phyloP scores from a whole-genome alignment of 2,329 filamentous ascomycete species.

The Raffaelea arxii region DNA sequence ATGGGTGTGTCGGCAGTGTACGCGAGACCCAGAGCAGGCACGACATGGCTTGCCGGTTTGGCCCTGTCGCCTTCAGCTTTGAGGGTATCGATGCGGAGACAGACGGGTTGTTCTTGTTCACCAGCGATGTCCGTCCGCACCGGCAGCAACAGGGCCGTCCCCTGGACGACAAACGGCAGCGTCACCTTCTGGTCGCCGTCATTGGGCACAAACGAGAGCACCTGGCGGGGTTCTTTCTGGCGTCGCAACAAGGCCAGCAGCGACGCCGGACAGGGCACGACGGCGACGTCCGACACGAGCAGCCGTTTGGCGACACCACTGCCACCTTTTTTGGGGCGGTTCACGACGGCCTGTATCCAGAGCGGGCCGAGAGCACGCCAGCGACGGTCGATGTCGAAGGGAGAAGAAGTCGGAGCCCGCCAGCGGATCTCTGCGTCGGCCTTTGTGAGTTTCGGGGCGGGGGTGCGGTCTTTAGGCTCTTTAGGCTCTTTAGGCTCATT shows the following conservation, averaged over 20 bases:
- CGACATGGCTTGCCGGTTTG: constrained; percentile 18
- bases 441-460: constrained; percentile 57
- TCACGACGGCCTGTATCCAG: constrained; percentile 44
- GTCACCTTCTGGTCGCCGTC: background rate
- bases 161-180: constrained; percentile 9
- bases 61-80: constrained; percentile 24
- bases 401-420: constrained; percentile 40
- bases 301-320: constrained; percentile 20
- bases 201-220: constrained; percentile 9
- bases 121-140: constrained; percentile 7
- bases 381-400: constrained; percentile 40
- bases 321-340: background rate
- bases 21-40: no score
- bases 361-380: constrained; percentile 53
- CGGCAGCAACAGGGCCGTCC: constrained; percentile 10
- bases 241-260: constrained; percentile 3
- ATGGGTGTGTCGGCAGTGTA: no score
- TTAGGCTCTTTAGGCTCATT: no score
- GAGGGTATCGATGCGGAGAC: constrained; percentile 19
- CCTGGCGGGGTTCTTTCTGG: background rate
- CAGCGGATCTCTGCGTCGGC: constrained; percentile 56
- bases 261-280: constrained; percentile 9
- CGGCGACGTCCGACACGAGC: constrained; percentile 27
- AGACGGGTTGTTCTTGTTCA: constrained; percentile 1
- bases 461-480: no score